A percentile compares a stretch with the other conserved stretches of the same genome.
phyloP scores from a whole-genome alignment of 192 early-diverging fungal genomes.

The Coemansia sp. region DNA sequence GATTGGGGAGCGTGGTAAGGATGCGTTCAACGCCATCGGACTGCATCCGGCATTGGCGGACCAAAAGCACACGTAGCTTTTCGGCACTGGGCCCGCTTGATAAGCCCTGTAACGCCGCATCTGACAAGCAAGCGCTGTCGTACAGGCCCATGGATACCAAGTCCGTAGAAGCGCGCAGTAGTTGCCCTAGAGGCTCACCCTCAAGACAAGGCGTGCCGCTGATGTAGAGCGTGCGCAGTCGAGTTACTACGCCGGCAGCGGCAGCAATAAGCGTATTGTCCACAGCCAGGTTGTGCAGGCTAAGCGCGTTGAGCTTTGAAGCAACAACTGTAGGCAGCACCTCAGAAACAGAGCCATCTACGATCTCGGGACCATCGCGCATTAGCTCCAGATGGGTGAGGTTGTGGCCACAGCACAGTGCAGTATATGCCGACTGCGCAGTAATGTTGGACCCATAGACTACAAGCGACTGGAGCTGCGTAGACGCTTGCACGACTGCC shows the following conservation, averaged over 20 bases:
- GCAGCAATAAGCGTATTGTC: constrained; percentile 18
- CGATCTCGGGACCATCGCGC: constrained; percentile 20
- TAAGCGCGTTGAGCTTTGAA: constrained; percentile 21
- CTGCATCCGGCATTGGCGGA: constrained; percentile 38
- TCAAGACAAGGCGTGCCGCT: constrained; percentile 17
- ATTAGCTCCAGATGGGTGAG: constrained; percentile 36
- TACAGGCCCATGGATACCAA: constrained; percentile 33
- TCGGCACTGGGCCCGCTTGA: constrained; percentile 25
- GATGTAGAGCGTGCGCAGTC: constrained; percentile 37
- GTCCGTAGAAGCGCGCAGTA: constrained; percentile 17
- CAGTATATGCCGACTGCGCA: constrained; percentile 13
- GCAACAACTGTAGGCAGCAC: constrained; percentile 12
- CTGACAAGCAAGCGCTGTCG: constrained; percentile 25
- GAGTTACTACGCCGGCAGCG: constrained; percentile 14
- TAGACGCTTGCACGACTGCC: constrained; percentile 13
- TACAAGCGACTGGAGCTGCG: constrained; percentile 33
- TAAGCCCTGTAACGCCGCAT: constrained; percentile 19
- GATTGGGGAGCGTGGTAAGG: constrained; percentile 19
- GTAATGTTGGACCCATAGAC: constrained; percentile 32
- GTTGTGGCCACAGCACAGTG: constrained; percentile 4
- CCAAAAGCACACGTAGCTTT: constrained; percentile 21
- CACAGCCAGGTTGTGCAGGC: constrained; percentile 30
- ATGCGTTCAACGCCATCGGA: constrained; percentile 38
- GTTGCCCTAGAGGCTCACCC: constrained; percentile 16
- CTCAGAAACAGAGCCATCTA: background rate